Evolutionary conservation across 2,329 filamentous ascomycete species (phyloP).

Genomic region (Neofusicoccum cordaticola): DNA sequence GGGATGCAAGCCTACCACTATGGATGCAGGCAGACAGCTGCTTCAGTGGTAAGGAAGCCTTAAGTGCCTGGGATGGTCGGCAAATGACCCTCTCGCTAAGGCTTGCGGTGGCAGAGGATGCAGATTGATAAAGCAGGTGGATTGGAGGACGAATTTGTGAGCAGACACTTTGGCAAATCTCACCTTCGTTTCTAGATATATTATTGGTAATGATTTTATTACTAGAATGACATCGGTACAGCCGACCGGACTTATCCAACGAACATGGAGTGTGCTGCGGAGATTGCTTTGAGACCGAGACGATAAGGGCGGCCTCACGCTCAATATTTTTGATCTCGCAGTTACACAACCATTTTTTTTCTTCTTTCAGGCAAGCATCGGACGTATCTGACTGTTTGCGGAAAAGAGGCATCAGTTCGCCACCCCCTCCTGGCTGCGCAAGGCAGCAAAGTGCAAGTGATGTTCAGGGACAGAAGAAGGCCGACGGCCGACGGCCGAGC

Average conservation of each 20-base stretch:
- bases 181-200: not conserved
- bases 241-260: too few species aligned
- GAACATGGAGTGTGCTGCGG: not conserved
- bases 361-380: too few species aligned
- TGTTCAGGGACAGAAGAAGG: not conserved
- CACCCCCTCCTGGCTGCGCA: not conserved
- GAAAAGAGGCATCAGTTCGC: not conserved
- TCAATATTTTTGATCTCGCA: too few species aligned
- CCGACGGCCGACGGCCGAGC: not conserved
- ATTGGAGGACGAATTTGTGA: not conserved
- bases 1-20: too few species aligned
- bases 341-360: too few species aligned
- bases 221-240: not conserved
- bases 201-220: not conserved
- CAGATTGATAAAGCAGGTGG: not conserved
- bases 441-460: not conserved
- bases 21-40: too few species aligned
- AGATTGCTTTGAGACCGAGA: too few species aligned
- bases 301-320: too few species aligned
- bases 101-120: not conserved
- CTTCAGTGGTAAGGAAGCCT: too few species aligned
- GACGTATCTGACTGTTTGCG: not conserved
- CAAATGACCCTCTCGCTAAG: too few species aligned
- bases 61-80: too few species aligned
- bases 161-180: not conserved